phyloP scores from a whole-genome alignment of 441 rosid genomes.

The Adansonia rubrostipa region DNA sequence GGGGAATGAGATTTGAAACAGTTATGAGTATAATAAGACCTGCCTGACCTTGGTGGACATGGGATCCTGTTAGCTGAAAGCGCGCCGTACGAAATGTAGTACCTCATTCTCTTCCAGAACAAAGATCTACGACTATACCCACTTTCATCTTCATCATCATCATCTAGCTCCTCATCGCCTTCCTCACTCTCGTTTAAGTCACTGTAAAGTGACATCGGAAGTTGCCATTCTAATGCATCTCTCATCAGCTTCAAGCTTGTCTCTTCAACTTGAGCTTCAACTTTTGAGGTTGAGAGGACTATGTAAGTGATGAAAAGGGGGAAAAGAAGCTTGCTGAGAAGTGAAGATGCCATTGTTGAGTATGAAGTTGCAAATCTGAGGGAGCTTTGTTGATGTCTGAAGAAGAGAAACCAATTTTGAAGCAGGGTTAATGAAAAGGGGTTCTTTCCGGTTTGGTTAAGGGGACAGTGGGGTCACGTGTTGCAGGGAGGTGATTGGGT shows the following conservation, averaged over 20 bases:
- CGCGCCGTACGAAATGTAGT: slow-evolving; percentile 90
- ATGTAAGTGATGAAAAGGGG: slow-evolving; percentile 27
- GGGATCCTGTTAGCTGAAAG: slow-evolving; percentile 80
- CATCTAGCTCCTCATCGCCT: slow-evolving; percentile 32
- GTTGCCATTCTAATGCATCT: slow-evolving; percentile 53
- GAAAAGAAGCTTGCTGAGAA: slow-evolving; percentile 24
- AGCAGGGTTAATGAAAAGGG: neutral
- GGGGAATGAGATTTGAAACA: slow-evolving; percentile 63
- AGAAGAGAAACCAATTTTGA: neutral
- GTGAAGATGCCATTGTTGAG: slow-evolving; percentile 40
- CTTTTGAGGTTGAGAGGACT: slow-evolving; percentile 14
- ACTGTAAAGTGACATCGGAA: slow-evolving; percentile 42
- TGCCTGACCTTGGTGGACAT: slow-evolving; percentile 88
- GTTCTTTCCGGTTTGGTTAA: neutral
- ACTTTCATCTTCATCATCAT: slow-evolving; percentile 26
- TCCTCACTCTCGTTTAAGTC: slow-evolving; percentile 9
- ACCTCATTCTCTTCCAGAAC: slow-evolving; percentile 62
- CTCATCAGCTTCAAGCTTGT: slow-evolving; percentile 44
- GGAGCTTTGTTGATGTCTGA: neutral
- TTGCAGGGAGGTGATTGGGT: slow-evolving; percentile 34
- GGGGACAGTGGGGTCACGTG: slow-evolving; percentile 4
- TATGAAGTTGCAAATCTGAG: neutral
- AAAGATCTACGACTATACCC: slow-evolving; percentile 59
- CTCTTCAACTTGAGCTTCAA: slow-evolving; percentile 43
- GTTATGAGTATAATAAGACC: slow-evolving; percentile 85